Evolutionary conservation across 2,329 filamentous ascomycete genomes (phyloP).

Genomic region (Paecilomyces sp.): DNA sequence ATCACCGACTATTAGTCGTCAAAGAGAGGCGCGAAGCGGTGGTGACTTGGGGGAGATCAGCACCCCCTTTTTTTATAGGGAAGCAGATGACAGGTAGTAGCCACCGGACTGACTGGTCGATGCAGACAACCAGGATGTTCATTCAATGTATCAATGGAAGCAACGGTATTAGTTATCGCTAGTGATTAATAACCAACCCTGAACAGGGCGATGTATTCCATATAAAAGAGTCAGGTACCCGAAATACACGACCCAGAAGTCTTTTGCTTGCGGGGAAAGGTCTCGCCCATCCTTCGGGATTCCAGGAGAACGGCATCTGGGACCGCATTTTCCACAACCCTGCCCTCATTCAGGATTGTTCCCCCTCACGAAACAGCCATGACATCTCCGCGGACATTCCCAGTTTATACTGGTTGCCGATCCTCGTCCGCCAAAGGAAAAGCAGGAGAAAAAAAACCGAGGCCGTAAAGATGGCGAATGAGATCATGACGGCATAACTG

Average conservation of each 20-base stretch:
- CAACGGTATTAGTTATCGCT: background rate
- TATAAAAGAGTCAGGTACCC: background rate
- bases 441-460: background rate
- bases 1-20: background rate
- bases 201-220: background rate
- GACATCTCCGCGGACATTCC: slow-evolving; percentile 1
- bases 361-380: background rate
- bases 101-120: background rate
- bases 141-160: background rate
- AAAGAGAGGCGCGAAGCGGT: background rate
- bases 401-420: background rate
- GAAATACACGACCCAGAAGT: background rate
- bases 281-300: background rate
- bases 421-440: background rate
- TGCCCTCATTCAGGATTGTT: background rate
- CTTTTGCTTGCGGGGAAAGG: background rate
- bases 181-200: background rate
- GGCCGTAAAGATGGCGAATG: no score
- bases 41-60: background rate
- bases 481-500: background rate
- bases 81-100: background rate
- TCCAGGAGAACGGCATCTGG: background rate
- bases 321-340: background rate
- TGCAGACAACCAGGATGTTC: background rate
- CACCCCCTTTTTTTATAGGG: background rate